phyloP scores from a whole-genome alignment of 176 grass and related monocot genomes.

The Phoenix dactylifera region DNA sequence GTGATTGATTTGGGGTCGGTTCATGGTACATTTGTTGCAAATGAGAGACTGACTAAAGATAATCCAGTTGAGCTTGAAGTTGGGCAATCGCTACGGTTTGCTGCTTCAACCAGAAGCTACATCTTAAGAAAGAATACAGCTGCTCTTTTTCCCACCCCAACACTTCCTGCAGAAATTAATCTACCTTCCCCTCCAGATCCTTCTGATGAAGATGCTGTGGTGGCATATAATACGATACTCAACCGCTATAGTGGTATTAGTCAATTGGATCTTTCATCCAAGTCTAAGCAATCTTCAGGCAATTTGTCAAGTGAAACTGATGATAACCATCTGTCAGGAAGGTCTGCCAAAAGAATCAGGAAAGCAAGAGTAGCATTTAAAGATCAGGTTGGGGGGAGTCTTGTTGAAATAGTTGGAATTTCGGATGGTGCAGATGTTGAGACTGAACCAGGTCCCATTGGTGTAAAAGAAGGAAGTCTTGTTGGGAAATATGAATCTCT shows the following conservation, averaged over 20 bases:
- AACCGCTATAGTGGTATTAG: slow-evolving; percentile 64
- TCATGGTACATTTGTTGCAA: slow-evolving; percentile 95
- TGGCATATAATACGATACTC: slow-evolving; percentile 92
- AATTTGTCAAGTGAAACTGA: slow-evolving; percentile 21
- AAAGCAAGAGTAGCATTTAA: slow-evolving; percentile 60
- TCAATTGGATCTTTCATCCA: slow-evolving; percentile 32
- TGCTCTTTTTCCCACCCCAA: slow-evolving; percentile 46
- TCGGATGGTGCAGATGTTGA: slow-evolving; percentile 91
- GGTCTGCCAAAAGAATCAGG: slow-evolving; percentile 61
- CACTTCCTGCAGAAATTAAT: slow-evolving; percentile 55
- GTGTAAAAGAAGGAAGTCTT: slow-evolving; percentile 93
- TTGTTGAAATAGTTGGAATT: slow-evolving; percentile 90
- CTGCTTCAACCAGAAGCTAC: slow-evolving; percentile 85
- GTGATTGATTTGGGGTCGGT: slow-evolving; percentile 92
- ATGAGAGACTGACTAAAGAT: slow-evolving; percentile 85
- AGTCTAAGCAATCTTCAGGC: slow-evolving; percentile 25
- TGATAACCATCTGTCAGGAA: slow-evolving; percentile 23
- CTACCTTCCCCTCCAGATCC: slow-evolving; percentile 91
- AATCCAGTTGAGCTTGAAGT: slow-evolving; percentile 87
- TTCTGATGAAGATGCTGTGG: slow-evolving; percentile 73
- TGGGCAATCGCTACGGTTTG: slow-evolving; percentile 89
- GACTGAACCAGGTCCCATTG: slow-evolving; percentile 80
- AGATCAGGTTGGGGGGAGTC: slow-evolving; percentile 62
- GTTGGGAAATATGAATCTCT: slow-evolving; percentile 98
- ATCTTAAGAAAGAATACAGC: slow-evolving; percentile 65